Conservation (phyloP, 768 basidiomycete genomes). For the Lentinula raphanica region DNA sequence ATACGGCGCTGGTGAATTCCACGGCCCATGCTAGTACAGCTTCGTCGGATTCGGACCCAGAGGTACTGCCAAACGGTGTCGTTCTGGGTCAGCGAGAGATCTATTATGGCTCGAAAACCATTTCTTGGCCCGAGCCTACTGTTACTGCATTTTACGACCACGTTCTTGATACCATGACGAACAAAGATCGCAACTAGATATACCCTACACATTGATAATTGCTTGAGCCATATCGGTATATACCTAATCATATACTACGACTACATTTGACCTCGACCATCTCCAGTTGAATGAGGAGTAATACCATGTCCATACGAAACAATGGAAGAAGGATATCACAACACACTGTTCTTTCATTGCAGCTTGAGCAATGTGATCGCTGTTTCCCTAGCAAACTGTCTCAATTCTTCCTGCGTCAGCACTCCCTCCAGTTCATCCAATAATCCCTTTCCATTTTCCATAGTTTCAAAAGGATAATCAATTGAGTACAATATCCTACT, state of each 20-base stretch:
- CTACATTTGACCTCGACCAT: too few species aligned
- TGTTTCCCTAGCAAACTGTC: background rate
- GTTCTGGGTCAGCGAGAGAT: background rate
- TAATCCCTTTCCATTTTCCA: conserved; percentile 6
- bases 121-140: background rate
- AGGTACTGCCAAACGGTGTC: background rate
- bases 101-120: background rate
- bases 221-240: too few species aligned
- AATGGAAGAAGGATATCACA: too few species aligned
- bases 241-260: too few species aligned
- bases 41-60: too few species aligned
- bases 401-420: conserved; percentile 2
- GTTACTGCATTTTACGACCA: background rate
- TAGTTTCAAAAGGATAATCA: conserved; percentile 26
- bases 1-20: background rate
- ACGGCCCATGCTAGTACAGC: background rate
- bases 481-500: conserved; percentile 38
- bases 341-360: background rate
- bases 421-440: conserved; percentile 5
- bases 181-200: background rate
- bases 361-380: conserved; percentile 5
- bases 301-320: too few species aligned
- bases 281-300: too few species aligned
- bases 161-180: background rate
- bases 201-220: background rate